Evolutionary conservation across 176 grass and related monocot genomes (phyloP), one percentile per base, ranked within the genome.

Genomic region (Leersia perrieri): DNA sequence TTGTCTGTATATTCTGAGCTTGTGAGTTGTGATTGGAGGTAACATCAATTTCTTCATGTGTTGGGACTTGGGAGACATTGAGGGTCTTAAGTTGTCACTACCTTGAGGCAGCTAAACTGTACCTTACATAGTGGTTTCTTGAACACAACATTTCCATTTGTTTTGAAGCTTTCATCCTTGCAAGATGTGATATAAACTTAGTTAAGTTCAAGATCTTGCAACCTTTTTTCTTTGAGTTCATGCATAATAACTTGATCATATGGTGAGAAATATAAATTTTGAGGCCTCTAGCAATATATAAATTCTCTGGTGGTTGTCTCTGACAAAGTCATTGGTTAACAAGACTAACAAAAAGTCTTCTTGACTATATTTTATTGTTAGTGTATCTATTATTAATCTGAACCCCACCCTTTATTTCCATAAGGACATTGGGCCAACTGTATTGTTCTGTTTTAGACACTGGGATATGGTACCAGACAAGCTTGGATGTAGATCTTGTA

Each of bases 391-490:
- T n/a, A 16, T 83, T 41, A 20, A 38, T 31, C 68, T 16, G 5
- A 75, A 30, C 27, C 57, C 5, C 0, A 3, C 1, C 23, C 2
- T 73, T 66, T 44, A 27, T 35, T 20, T 44, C 9, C 30, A 7
- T 77, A 73, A 78, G 75, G 35, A 65, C 39, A 29, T 26, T 27
- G 22, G 70, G 27, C 51, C 15, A 68, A 74, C 63, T 68, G 47
- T 64, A 57, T 70, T 45, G 22, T 51, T 18, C 35, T 72, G n/a
- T 66, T 77, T 69, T 58, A 61, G 61, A 79, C 41, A 38, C 63
- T 79, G 60, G 34, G 66, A 33, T 78, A 22, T 70, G 11, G 6
- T 75, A 71, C 63, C 32, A 26, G 53, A 33, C 32, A 70, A 32
- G 15, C 31, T 76, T 39, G 31, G 51, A 41, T 40, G 20, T 31